Conservation (phyloP, 495 filamentous ascomycete species). For the Pyrenopolyporus hunteri region DNA sequence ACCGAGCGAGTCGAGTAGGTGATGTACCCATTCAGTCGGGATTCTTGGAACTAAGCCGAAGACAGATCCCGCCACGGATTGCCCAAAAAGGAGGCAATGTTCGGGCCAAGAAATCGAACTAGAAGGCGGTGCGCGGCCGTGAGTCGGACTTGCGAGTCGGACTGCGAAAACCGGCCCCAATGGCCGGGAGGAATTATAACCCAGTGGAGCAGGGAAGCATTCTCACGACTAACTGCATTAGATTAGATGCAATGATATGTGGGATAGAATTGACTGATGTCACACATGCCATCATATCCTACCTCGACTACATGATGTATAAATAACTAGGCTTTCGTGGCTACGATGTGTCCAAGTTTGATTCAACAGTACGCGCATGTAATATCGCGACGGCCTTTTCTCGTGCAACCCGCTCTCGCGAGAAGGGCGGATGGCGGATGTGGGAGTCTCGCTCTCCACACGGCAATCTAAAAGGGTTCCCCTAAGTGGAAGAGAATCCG, state of each 20-base stretch:
- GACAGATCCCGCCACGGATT: background rate
- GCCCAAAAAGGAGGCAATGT: conserved; percentile 7
- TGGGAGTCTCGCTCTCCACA: background rate
- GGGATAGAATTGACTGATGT: background rate
- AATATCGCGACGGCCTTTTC: background rate
- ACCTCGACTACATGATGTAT: background rate
- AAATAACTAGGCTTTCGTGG: background rate
- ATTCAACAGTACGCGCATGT: background rate
- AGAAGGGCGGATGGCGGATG: too few species aligned
- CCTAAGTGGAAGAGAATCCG: background rate
- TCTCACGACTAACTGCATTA: background rate
- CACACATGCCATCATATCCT: background rate
- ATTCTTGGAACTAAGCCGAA: background rate
- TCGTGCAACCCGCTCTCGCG: background rate
- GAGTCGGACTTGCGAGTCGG: background rate
- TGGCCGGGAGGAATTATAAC: background rate
- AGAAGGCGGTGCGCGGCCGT: conserved; percentile 5
- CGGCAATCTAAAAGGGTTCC: background rate
- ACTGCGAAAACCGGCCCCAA: conserved; percentile 6
- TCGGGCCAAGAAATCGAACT: conserved; percentile 6
- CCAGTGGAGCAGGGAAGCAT: conserved; percentile 1
- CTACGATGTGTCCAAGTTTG: background rate
- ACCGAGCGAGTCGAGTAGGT: conserved; percentile 8
- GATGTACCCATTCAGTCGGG: background rate
- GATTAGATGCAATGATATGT: background rate